These are phyloP conservation scores for Coelastrella sp. DNA, from an alignment of 139 green algal species.

Conservation along the genomic window DNA sequence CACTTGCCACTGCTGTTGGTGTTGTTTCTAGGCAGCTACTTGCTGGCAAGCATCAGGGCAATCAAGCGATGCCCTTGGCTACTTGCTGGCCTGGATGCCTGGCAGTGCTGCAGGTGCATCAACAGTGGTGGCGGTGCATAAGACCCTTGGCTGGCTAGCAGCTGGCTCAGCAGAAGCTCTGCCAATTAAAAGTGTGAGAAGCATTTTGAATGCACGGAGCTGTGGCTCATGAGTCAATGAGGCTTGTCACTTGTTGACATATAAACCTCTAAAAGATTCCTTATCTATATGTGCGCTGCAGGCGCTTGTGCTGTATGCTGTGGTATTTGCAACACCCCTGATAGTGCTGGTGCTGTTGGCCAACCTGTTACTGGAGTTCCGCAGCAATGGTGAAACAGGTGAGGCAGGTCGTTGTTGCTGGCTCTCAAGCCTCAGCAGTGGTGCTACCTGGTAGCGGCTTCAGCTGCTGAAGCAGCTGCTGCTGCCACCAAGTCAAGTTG, in stretches of 20 bases:
- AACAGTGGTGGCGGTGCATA: background rate
- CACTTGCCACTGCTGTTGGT: too few species aligned
- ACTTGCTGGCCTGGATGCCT: background rate
- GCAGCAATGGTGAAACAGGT: background rate
- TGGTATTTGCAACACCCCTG: slow-evolving; percentile 1
- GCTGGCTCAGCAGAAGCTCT: too few species aligned
- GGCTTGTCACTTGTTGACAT: too few species aligned
- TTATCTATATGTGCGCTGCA: background rate
- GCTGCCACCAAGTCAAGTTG: too few species aligned
- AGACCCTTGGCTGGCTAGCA: too few species aligned
- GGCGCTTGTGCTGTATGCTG: background rate
- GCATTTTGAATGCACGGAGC: too few species aligned
- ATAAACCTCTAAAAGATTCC: too few species aligned
- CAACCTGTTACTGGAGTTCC: slow-evolving; percentile 13
- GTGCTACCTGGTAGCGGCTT: background rate
- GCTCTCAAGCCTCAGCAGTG: background rate
- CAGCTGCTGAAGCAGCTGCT: background rate
- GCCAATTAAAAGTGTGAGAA: too few species aligned
- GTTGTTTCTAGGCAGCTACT: background rate
- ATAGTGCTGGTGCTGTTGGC: background rate
- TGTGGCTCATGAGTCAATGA: too few species aligned
- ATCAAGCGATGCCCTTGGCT: background rate
- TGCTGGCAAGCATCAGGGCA: background rate
- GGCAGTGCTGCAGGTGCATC: slow-evolving; percentile 1
- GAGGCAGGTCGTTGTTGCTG: background rate